phyloP scores from a whole-genome alignment of 768 basidiomycete genomes.

The Pisolithus tinctorius region DNA sequence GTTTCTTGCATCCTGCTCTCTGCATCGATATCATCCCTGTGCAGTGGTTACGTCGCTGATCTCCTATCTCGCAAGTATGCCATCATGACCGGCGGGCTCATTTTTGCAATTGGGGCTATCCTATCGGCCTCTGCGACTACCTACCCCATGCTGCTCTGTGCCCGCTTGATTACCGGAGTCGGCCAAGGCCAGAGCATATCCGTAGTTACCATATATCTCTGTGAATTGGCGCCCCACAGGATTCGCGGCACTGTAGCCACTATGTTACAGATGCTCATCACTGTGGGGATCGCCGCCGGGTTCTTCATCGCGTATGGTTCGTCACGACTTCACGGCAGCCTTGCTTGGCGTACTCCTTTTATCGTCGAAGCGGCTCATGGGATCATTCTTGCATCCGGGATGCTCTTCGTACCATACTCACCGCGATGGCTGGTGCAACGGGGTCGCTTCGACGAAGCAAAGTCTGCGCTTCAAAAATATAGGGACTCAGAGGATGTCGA shows the following conservation, averaged over 20 bases:
- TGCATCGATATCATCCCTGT: conserved; percentile 32
- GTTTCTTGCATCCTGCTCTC: conserved; percentile 39
- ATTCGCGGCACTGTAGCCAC: conserved; percentile 36
- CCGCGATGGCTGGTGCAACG: conserved; percentile 26
- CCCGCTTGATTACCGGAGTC: conserved; percentile 38
- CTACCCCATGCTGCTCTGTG: conserved; percentile 35
- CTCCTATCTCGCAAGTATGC: conserved; percentile 40
- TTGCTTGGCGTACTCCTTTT: conserved; percentile 25
- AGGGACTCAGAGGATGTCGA: conserved; percentile 11
- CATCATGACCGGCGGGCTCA: conserved; percentile 35
- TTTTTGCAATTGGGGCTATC: conserved; percentile 36
- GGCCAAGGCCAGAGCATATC: conserved; percentile 43
- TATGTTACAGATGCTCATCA: conserved; percentile 37
- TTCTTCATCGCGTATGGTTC: conserved; percentile 21
- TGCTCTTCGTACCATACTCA: conserved; percentile 17
- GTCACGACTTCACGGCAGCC: conserved; percentile 14
- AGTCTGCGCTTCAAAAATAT: conserved; percentile 19
- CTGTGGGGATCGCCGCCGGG: conserved; percentile 36
- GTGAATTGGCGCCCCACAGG: conserved; percentile 37
- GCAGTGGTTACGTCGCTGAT: conserved; percentile 40
- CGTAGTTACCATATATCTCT: conserved; percentile 33
- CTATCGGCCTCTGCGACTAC: conserved; percentile 31
- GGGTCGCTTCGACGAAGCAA: conserved; percentile 27
- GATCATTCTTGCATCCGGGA: conserved; percentile 12
- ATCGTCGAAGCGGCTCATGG: conserved; percentile 20